Percentiles rank a stretch among this genome's conserved stretches.
phyloP scores from a whole-genome alignment of 208 protist species.

The Endotrypanum monterogeii region DNA sequence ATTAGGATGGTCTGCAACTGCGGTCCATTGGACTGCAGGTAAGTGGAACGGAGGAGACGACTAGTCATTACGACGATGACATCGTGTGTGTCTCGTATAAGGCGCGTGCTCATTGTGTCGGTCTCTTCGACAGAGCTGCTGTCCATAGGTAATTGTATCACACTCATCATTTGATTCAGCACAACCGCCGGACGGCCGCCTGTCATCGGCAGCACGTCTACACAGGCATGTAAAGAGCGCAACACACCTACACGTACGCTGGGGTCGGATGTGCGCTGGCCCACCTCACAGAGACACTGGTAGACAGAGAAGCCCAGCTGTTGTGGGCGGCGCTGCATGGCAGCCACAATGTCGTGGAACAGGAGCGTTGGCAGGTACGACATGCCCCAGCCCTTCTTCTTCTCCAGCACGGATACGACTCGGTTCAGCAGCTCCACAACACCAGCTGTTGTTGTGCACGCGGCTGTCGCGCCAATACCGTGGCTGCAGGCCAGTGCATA shows the following conservation, averaged over 20 bases:
- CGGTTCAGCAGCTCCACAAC: conserved; percentile 49
- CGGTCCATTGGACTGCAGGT: conserved; percentile 54
- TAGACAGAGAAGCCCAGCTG: conserved; percentile 65
- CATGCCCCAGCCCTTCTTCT: conserved; percentile 50
- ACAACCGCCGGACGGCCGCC: conserved; percentile 54
- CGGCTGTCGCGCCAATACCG: conserved; percentile 54
- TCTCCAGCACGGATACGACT: conserved; percentile 51
- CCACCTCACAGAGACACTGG: conserved; percentile 47
- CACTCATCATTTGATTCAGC: conserved; percentile 34
- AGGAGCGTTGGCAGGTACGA: conserved; percentile 48
- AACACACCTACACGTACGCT: conserved; percentile 50
- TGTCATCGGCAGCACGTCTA: conserved; percentile 53
- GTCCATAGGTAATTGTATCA: conserved; percentile 25
- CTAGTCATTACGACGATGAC: conserved; percentile 39
- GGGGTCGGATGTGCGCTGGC: conserved; percentile 28
- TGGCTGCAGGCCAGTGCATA: conserved; percentile 50
- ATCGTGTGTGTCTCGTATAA: conserved; percentile 29
- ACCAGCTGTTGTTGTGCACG: conserved; percentile 57
- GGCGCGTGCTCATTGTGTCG: conserved; percentile 15
- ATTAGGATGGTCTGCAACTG: conserved; percentile 67
- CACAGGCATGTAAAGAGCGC: conserved; percentile 51
- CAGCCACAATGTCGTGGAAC: conserved; percentile 49
- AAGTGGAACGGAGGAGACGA: conserved; percentile 38
- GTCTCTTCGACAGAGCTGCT: not conserved
- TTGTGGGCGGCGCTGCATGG: conserved; percentile 68